Base-by-base conservation (phyloP, 345 rosid genomes). In the Nasturtium officinale region DNA sequence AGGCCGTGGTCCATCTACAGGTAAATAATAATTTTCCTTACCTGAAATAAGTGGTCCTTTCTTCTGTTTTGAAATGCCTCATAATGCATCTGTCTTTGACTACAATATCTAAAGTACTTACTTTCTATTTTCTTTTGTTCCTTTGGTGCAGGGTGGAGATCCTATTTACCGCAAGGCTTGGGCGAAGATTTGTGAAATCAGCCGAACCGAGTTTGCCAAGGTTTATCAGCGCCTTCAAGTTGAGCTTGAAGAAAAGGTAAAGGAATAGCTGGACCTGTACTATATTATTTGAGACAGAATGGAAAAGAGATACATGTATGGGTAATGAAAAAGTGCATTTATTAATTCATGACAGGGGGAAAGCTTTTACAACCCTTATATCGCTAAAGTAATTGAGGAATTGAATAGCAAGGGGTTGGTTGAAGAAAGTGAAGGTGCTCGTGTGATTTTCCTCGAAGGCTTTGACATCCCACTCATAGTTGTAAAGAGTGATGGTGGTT, bases 401-500 rank as follows among this genome's bases (percentile, higher is more conserved):
- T 70, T 95, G 65, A 79, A 60, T 56, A 79, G 78, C 65, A 70
- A 81, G 76, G 97, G 96, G 53, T 82, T 95, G 71, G 83, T 91
- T 40, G 85, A 86, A 80, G 96, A 91, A 79, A 95, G 96, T 72
- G 79, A 91, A 57, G 98, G 96, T 70, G 96, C 96, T 81, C 99
- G 89, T 78, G 98, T 95, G 54, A 89, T 95, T 59, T 83, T 84
- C 69, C 18, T 90, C 42, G 94, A 90, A 73, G 97, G 99, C 52
- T 33, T 67, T 69, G 83, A 84, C 62, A 90, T 90, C 74, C 99
- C 99, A 58, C 92, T 95, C 75, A 95, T 95, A 40, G 90, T 95
- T 71, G 90, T 95, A 74, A 95, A 95, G 90, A 91, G 90, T 77
- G 98, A 91, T 65, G 99, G 98, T 48, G 98, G 98, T 65, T 95